Evolutionary conservation across 75 land plant species (phyloP), one percentile per base, ranked within the genome.

Genomic region (Adiantum capillusveneris): DNA sequence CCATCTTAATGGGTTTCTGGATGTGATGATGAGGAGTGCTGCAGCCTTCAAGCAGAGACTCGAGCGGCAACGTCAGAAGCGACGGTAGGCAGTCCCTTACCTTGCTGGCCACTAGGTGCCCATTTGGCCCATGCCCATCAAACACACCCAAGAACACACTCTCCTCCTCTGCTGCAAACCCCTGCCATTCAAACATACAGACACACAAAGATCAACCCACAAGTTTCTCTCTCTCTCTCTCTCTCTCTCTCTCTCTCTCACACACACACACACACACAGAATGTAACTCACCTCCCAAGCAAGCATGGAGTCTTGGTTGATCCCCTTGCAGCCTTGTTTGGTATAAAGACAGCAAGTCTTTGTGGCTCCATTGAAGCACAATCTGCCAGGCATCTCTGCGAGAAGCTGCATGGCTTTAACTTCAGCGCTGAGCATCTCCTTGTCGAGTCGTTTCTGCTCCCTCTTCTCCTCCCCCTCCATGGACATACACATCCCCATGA

Each of bases 81-180:
- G 74, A 54, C 25, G 90, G 90, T 49, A 86, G 81, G 25, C 71
- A 71, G 61, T 86, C 86, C 46, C 90, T 76, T 20, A 86, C 90
- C 59, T 59, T 83, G 60, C 57, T 79, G 30, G 90, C 75, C 48
- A 86, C 86, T 65, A 83, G 62, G 43, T 86, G 90, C 18, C 84
- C 90, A 65, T 53, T 72, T 22, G 83, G 90, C 12, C 90, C 90
- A 62, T 86, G 83, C 26, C 90, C 90, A 67, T 86, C 90, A 72
- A 86, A 86, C 39, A 86, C 86, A 20, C 84, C 90, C 65, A 86
- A 83, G 43, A 86, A 80, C 2, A 82, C 68, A 0, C 81, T 80
- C 27, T 80, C 81, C 26, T 66, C 62, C 39, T 71, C 72, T 12
- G 81, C 75, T n/a, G 68, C 81, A 69, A 84, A 84, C 42, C 74